Evolutionary conservation across 176 grass and related monocot genomes (phyloP).

Genomic region (Metroxylon sagu): DNA sequence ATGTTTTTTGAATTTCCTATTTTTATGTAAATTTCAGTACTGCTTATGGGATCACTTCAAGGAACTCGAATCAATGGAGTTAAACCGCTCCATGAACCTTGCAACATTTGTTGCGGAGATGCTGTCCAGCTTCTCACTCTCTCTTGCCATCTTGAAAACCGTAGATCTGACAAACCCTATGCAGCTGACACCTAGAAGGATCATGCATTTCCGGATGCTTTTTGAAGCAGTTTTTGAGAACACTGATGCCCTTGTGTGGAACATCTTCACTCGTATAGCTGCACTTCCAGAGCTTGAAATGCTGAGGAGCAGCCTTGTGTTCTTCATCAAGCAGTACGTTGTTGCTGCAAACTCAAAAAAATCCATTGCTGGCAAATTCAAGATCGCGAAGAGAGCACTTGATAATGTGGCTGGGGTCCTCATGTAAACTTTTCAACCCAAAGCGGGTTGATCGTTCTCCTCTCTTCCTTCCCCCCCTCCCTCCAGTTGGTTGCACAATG

Average conservation of each 20-base stretch:
- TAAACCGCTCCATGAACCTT: constrained; percentile 64
- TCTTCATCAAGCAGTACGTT: constrained; percentile 74
- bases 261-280: constrained; percentile 60
- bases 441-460: too few relatives aligned
- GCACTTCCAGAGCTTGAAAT: constrained; percentile 54
- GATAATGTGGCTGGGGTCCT: constrained; percentile 61
- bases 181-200: constrained; percentile 43
- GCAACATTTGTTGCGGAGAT: constrained; percentile 73
- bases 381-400: constrained; percentile 67
- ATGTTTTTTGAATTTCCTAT: constrained; percentile 2
- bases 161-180: constrained; percentile 58
- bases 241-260: constrained; percentile 58
- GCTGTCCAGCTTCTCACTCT: constrained; percentile 60
- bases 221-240: constrained; percentile 66
- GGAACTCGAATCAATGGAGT: constrained; percentile 70
- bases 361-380: constrained; percentile 45
- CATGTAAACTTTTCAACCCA: constrained; percentile 35
- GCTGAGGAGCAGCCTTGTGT: constrained; percentile 41
- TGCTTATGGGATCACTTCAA: constrained; percentile 94
- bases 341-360: constrained; percentile 24
- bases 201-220: constrained; percentile 63
- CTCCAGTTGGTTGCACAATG: too few relatives aligned
- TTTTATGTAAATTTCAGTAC: constrained; percentile 41
- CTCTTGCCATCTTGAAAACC: constrained; percentile 59
- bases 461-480: too few relatives aligned